phyloP scores from a whole-genome alignment of 2,329 filamentous ascomycete genomes.

The Verticillium isaacii region DNA sequence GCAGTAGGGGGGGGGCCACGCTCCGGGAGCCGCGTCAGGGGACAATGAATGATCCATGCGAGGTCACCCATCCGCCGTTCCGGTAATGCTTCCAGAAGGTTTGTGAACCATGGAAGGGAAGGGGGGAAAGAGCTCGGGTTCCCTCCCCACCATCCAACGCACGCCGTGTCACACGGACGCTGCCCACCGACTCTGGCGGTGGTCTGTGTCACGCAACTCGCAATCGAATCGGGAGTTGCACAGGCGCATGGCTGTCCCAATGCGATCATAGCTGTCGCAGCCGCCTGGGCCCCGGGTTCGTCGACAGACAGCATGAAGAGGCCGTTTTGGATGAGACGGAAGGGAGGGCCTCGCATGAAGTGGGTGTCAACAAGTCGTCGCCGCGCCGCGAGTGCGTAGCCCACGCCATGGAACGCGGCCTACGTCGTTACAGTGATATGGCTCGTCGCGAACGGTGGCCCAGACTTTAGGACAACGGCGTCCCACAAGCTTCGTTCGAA shows the following conservation, averaged over 20 bases:
- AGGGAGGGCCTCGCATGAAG: background rate
- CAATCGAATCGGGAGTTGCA: background rate
- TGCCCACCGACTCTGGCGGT: background rate
- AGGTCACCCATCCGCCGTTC: slow-evolving; percentile 7
- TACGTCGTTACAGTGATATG: background rate
- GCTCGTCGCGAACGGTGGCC: background rate
- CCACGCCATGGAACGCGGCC: background rate
- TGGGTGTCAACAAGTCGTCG: background rate
- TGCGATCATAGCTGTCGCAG: background rate
- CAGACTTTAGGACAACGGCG: background rate
- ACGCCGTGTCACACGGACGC: slow-evolving; percentile 11
- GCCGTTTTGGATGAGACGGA: background rate
- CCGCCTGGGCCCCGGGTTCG: background rate
- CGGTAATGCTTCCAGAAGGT: slow-evolving; percentile 12
- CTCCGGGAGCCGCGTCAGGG: background rate
- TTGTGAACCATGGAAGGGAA: background rate
- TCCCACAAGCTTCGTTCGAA: background rate
- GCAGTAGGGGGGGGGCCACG: background rate
- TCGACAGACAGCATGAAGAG: background rate
- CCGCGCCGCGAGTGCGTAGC: background rate
- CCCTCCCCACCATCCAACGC: slow-evolving; percentile 4
- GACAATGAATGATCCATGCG: slow-evolving; percentile 4
- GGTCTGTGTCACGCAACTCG: slow-evolving; percentile 4
- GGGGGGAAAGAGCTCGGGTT: background rate
- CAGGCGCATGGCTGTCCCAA: background rate